Percentiles rank a stretch among this genome's conserved stretches.
Evolutionary conservation across 1,284 basidiomycete species (phyloP).

Genomic region (Peniophora sp.): DNA sequence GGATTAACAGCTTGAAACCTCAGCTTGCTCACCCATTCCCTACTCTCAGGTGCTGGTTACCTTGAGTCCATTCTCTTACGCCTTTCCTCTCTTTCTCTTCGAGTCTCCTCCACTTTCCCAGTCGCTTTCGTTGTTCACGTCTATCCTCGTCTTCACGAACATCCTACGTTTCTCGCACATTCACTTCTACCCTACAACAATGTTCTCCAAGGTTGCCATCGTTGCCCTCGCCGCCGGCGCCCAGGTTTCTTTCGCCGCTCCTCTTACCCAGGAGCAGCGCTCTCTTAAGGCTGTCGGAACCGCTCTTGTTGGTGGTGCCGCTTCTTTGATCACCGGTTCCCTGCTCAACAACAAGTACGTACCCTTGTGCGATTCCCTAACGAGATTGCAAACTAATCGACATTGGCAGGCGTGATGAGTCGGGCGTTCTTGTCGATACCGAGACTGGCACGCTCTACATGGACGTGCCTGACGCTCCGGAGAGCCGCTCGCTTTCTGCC

Average conservation of each 20-base stretch:
- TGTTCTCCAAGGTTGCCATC: neutral
- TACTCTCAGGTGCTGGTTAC: neutral
- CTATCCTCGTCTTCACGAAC: neutral
- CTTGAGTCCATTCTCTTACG: neutral
- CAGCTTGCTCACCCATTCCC: neutral
- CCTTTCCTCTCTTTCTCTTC: neutral
- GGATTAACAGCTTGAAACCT: no score
- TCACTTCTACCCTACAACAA: neutral
- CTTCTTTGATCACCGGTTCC: neutral
- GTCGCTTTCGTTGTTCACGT: neutral
- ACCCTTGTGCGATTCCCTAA: neutral
- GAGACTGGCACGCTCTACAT: no score
- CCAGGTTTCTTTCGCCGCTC: neutral
- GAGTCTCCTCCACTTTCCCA: neutral
- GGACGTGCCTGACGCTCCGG: neutral
- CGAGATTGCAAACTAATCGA: neutral
- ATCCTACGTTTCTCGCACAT: neutral
- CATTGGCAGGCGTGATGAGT: neutral
- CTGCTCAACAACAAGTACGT: neutral
- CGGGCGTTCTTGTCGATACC: neutral
- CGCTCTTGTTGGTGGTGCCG: neutral
- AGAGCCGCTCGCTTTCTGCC: neutral
- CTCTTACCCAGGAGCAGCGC: neutral
- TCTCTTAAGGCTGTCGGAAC: neutral
- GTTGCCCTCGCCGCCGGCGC: neutral